phyloP scores from a whole-genome alignment of 805 yeast genomes.

The Ogataea haglerorum region DNA sequence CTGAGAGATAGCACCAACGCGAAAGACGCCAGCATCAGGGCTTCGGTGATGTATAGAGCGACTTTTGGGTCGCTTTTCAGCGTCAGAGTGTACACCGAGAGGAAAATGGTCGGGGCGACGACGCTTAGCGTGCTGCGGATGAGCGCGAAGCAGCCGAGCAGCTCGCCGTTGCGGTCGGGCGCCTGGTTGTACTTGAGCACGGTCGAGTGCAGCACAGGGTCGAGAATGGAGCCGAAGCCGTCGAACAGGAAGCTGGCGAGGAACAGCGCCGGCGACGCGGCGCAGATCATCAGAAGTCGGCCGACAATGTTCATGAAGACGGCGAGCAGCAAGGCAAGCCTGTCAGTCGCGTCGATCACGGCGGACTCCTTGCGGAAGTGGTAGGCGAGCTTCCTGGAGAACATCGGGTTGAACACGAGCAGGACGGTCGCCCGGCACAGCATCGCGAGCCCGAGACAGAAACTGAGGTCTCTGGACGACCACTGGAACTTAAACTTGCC shows the following conservation, averaged over 20 bases:
- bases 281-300: slow-evolving; percentile 33
- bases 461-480: slow-evolving; percentile 53
- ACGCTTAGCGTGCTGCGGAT: slow-evolving; percentile 49
- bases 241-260: slow-evolving; percentile 36
- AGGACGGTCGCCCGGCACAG: slow-evolving; percentile 47
- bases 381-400: slow-evolving; percentile 36
- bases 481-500: slow-evolving; percentile 53
- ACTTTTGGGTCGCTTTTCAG: slow-evolving; percentile 37
- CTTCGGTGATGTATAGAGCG: slow-evolving; percentile 31
- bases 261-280: slow-evolving; percentile 30
- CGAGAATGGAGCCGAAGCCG: slow-evolving; percentile 46
- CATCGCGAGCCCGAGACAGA: slow-evolving; percentile 51
- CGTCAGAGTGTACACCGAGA: slow-evolving; percentile 47
- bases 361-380: slow-evolving; percentile 34
- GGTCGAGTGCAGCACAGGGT: slow-evolving; percentile 59
- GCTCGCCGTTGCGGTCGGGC: slow-evolving; percentile 60
- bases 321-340: slow-evolving; percentile 27
- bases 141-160: slow-evolving; percentile 67
- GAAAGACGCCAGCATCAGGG: slow-evolving; percentile 2
- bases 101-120: slow-evolving; percentile 45
- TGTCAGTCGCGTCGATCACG: slow-evolving; percentile 47
- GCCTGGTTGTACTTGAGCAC: slow-evolving; percentile 56
- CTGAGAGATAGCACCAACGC: slow-evolving; percentile 2
- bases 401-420: slow-evolving; percentile 49
- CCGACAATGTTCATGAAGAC: slow-evolving; percentile 40